Evolutionary conservation across 1,284 basidiomycete species (phyloP).

Genomic region (Hemileia vastatrix): DNA sequence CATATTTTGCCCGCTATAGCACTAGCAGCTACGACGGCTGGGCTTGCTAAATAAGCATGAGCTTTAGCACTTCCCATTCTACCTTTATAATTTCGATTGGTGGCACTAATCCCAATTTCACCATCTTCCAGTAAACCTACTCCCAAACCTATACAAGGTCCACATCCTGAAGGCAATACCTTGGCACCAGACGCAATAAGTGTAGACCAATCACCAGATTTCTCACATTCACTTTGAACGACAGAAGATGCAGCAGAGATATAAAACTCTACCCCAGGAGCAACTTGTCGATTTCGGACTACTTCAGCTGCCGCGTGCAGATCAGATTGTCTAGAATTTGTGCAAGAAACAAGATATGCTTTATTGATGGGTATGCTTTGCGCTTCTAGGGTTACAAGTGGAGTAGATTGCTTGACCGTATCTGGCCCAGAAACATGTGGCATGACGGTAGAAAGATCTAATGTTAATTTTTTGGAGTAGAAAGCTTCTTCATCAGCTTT

Average conservation of each 20-base stretch:
- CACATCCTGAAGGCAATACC: slow-evolving; percentile 87
- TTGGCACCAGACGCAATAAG: slow-evolving; percentile 80
- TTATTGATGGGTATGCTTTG: slow-evolving; percentile 79
- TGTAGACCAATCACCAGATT: slow-evolving; percentile 74
- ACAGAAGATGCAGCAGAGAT: slow-evolving; percentile 86
- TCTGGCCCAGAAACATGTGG: slow-evolving; percentile 96
- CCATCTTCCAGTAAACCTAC: slow-evolving; percentile 87
- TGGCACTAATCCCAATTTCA: slow-evolving; percentile 90
- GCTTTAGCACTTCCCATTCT: slow-evolving; percentile 95
- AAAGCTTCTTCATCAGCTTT: slow-evolving; percentile 66
- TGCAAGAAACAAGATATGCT: slow-evolving; percentile 96
- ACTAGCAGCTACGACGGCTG: slow-evolving; percentile 91
- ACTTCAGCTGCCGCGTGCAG: slow-evolving; percentile 84
- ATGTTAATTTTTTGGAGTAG: slow-evolving; percentile 79
- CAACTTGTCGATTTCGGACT: slow-evolving; percentile 71
- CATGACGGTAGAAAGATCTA: slow-evolving; percentile 86
- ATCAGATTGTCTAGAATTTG: slow-evolving; percentile 93
- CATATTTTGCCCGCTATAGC: slow-evolving; percentile 86
- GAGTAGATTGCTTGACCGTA: slow-evolving; percentile 90
- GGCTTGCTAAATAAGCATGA: slow-evolving; percentile 87
- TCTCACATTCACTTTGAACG: slow-evolving; percentile 83
- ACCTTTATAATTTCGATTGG: slow-evolving; percentile 98
- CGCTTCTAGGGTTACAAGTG: slow-evolving; percentile 68
- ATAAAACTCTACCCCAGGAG: slow-evolving; percentile 89
- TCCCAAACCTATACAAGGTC: slow-evolving; percentile 94